Conservation (phyloP, 805 yeast species). For the Saturnispora bothae region DNA sequence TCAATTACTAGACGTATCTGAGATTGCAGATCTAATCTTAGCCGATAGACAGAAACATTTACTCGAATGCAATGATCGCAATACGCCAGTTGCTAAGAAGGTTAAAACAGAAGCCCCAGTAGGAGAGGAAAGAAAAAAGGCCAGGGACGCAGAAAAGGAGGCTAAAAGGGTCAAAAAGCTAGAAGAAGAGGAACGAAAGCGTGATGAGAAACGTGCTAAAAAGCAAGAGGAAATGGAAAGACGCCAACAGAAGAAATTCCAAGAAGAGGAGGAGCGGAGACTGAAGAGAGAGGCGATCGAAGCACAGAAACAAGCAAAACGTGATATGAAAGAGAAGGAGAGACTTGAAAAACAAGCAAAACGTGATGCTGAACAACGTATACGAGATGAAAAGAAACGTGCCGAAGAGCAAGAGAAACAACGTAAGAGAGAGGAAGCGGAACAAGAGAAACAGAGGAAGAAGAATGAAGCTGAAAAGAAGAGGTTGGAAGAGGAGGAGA, state of each 20-base stretch:
- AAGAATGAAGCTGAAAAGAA: constrained; percentile 19
- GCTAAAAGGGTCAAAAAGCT: constrained; percentile 3
- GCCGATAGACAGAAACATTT: too few relatives aligned
- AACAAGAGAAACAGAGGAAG: constrained; percentile 19
- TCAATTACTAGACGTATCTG: too few relatives aligned
- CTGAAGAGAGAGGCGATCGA: constrained; percentile 10
- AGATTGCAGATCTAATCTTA: too few relatives aligned
- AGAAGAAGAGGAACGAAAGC: constrained; percentile 10
- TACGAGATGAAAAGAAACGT: constrained; percentile 24
- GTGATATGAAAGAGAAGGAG: constrained; percentile 18
- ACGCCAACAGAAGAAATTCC: constrained; percentile 9
- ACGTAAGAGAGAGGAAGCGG: constrained; percentile 24
- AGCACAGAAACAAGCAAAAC: constrained; percentile 13
- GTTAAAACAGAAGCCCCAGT: background rate
- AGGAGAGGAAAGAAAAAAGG: background rate
- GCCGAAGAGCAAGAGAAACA: constrained; percentile 18
- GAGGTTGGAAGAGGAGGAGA: constrained; percentile 19
- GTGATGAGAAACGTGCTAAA: constrained; percentile 7
- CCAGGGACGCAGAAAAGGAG: constrained; percentile 3
- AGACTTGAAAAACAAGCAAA: constrained; percentile 22
- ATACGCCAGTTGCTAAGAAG: too few relatives aligned
- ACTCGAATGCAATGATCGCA: too few relatives aligned
- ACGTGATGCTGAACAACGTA: constrained; percentile 17
- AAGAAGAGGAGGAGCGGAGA: constrained; percentile 12
- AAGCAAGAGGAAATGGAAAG: constrained; percentile 10